These are phyloP conservation scores for Pterocarpus macrocarpus DNA, from an alignment of 306 rosid species.

Conservation along the genomic window DNA sequence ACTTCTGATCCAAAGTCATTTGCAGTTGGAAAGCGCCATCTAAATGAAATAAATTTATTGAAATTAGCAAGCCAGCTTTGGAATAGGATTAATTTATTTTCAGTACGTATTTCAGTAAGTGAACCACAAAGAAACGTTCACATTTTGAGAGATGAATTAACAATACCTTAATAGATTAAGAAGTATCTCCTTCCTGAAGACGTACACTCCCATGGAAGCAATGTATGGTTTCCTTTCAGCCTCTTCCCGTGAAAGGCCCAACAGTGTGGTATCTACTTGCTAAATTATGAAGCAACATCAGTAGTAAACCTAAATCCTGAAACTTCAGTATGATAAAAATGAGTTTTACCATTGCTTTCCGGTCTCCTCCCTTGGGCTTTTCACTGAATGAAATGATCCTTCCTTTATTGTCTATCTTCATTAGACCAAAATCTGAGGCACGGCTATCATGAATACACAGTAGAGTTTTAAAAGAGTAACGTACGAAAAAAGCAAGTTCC, in stretches of 20 bases:
- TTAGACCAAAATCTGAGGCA: constrained; percentile 97
- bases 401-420: constrained; percentile 90
- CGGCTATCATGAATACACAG: constrained; percentile 67
- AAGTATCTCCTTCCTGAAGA: constrained; percentile 96
- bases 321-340: background rate
- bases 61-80: constrained; percentile 42
- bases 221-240: constrained; percentile 88
- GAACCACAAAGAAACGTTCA: constrained; percentile 31
- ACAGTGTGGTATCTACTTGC: constrained; percentile 84
- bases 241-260: constrained; percentile 86
- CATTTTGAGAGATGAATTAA: background rate
- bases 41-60: constrained; percentile 51
- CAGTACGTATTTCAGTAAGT: constrained; percentile 5
- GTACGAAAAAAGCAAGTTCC: background rate
- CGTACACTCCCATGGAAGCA: constrained; percentile 99
- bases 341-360: constrained; percentile 78
- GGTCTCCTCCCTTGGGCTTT: constrained; percentile 82
- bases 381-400: constrained; percentile 77
- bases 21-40: constrained; percentile 99
- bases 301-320: constrained; percentile 25
- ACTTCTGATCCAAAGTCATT: constrained; percentile 98
- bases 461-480: constrained; percentile 32
- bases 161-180: constrained; percentile 84
- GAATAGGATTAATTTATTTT: background rate
- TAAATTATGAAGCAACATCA: constrained; percentile 46